Evolutionary conservation across 495 filamentous ascomycete genomes (phyloP), one percentile per base, ranked within the genome.

Genomic region (Xylaria longipes): DNA sequence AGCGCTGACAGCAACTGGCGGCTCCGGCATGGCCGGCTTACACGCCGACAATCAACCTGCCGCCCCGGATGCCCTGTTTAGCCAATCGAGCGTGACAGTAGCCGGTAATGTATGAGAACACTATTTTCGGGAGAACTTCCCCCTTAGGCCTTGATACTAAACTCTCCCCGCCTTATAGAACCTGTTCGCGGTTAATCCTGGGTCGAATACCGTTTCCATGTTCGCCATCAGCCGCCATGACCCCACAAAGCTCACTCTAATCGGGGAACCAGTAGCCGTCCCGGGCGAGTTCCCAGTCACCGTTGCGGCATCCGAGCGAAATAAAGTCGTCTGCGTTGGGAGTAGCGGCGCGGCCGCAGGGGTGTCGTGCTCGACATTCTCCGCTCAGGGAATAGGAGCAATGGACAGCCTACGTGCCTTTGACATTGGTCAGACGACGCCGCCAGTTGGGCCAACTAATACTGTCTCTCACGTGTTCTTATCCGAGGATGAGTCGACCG

Each of bases 111-210:
- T 89, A 79, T 72, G 83, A 75, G 46, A 57, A 25, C 12, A 39
- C 64, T 27, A 39, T 61, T 25, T 8, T 25, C 37, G 74, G 78
- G 5, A 5, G 27, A 31, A 56, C 3, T 68, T n/a, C 27, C 35
- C 58, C 22, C 22, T 15, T 63, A 17, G 25, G 43, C 20, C 33
- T 35, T 41, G 1, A 56, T 25, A 61, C 33, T 65, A 46, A 48
- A 39, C 11, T 45, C 27, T n/a, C 15, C 35, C 9, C 22, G 33
- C 29, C 27, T 27, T 31, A 25, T 62, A 86, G 83, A 46, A 69
- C 66, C 66, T 90, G 39, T 88, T 90, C 65, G 87, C 86, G 29
- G 87, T 90, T 46, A 90, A 90, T 76, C 79, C 89, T n/a, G 88
- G 88, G 41, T 89, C 86, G 46, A 87, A 90, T 75, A 86, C 86